Percentiles rank a stretch among this genome's conserved stretches.
Evolutionary conservation across 805 yeast genomes (phyloP).

Genomic region (Metschnikowia cubensis): DNA sequence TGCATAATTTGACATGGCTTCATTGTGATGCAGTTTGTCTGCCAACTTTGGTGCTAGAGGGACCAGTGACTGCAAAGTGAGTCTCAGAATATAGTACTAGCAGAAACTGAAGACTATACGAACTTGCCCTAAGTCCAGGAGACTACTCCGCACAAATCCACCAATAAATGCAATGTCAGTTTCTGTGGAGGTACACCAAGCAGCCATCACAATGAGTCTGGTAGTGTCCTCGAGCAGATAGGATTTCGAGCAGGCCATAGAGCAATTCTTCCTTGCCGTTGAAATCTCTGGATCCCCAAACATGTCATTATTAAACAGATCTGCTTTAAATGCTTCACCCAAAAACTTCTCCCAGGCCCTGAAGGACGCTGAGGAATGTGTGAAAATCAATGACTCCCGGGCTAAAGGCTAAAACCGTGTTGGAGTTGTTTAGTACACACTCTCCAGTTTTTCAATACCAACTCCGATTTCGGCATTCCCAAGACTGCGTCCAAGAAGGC

Average conservation of each 20-base stretch:
- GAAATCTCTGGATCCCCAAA: slow-evolving; percentile 78
- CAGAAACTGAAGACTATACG: too few relatives aligned
- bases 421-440: slow-evolving; percentile 90
- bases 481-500: slow-evolving; percentile 70
- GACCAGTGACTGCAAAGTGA: too few relatives aligned
- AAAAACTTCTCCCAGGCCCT: slow-evolving; percentile 71
- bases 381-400: slow-evolving; percentile 80
- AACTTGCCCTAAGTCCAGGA: too few relatives aligned
- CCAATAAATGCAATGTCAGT: too few relatives aligned
- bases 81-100: too few relatives aligned
- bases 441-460: slow-evolving; percentile 38
- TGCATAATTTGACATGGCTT: too few relatives aligned
- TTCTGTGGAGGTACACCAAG: too few relatives aligned
- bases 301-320: slow-evolving; percentile 91
- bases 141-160: too few relatives aligned
- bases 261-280: slow-evolving; percentile 79
- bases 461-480: slow-evolving; percentile 60
- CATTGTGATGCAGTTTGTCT: too few relatives aligned
- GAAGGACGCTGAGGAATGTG: slow-evolving; percentile 80
- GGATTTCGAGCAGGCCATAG: slow-evolving; percentile 77
- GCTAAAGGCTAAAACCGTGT: slow-evolving; percentile 93
- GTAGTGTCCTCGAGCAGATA: slow-evolving; percentile 20
- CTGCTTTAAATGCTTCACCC: slow-evolving; percentile 83
- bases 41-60: too few relatives aligned
- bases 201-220: too few relatives aligned